Conservation (phyloP, 805 yeast genomes). For the Kluyveromyces starmeri region DNA sequence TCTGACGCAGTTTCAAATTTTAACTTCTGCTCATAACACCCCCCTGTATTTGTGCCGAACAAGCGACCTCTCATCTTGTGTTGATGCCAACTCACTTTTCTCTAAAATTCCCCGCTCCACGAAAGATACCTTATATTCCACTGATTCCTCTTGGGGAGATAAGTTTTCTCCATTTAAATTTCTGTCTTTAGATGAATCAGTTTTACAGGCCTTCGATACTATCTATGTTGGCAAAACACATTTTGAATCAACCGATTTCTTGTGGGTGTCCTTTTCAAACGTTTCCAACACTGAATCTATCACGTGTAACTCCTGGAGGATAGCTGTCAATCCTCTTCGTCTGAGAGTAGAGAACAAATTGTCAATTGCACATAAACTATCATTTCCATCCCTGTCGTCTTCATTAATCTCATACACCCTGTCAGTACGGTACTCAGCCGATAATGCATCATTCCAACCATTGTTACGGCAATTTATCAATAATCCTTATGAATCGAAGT, state of each 20-base stretch:
- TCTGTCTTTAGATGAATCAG: conserved; percentile 33
- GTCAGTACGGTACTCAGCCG: conserved; percentile 8
- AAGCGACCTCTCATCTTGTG: too few relatives aligned
- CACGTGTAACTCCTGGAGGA: not conserved
- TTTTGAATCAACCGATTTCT: too few relatives aligned
- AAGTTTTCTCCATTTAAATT: conserved; percentile 40
- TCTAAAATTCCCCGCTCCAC: conserved; percentile 45
- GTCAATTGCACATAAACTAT: conserved; percentile 12
- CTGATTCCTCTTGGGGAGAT: conserved; percentile 52
- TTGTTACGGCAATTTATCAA: conserved; percentile 57
- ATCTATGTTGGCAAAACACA: conserved; percentile 36
- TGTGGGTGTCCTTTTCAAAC: too few relatives aligned
- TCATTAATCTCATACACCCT: conserved; percentile 22
- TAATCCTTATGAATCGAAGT: conserved; percentile 68
- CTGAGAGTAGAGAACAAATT: not conserved
- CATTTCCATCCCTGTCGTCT: conserved; percentile 23
- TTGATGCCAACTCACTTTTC: too few relatives aligned
- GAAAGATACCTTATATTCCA: conserved; percentile 26
- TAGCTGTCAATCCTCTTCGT: not conserved
- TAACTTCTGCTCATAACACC: too few relatives aligned
- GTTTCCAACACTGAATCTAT: not conserved
- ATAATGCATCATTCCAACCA: conserved; percentile 41
- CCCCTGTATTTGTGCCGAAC: too few relatives aligned
- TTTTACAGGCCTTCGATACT: conserved; percentile 38
- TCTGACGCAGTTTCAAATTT: too few relatives aligned